Evolutionary conservation across 805 yeast genomes (phyloP).

Genomic region (Komagataella pastoris): DNA sequence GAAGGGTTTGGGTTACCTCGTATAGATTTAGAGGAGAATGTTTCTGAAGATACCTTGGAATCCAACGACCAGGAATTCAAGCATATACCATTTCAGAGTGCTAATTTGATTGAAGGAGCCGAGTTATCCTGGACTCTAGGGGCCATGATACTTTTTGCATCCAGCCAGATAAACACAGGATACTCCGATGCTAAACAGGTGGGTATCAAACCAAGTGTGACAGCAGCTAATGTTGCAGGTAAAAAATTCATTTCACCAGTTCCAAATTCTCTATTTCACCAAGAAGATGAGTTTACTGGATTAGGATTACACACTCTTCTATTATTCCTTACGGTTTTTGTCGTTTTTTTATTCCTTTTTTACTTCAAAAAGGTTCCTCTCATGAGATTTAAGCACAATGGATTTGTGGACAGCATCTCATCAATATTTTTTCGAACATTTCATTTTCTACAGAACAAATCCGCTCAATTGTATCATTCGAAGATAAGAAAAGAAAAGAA

Average conservation of each 20-base stretch:
- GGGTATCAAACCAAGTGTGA: constrained; percentile 28
- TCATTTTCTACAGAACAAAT: neutral
- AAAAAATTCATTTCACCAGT: constrained; percentile 11
- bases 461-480: neutral
- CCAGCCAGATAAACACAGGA: constrained; percentile 38
- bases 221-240: constrained; percentile 14
- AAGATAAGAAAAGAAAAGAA: neutral
- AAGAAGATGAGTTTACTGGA: neutral
- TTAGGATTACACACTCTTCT: neutral
- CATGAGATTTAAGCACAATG: neutral
- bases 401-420: neutral
- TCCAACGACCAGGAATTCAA: constrained; percentile 18
- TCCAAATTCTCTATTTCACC: neutral
- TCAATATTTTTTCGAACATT: neutral
- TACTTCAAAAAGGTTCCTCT: neutral
- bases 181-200: constrained; percentile 6
- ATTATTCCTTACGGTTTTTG: neutral
- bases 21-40: constrained; percentile 34
- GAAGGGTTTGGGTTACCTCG: constrained; percentile 89
- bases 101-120: constrained; percentile 64
- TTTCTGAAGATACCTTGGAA: constrained; percentile 10
- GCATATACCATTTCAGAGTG: constrained; percentile 67
- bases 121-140: constrained; percentile 97
- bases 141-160: constrained; percentile 69
- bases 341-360: no score